Evolutionary conservation across 2,329 filamentous ascomycete species (phyloP), one percentile per base, ranked within the genome.

Genomic region (Chrysoporthe puriensis): DNA sequence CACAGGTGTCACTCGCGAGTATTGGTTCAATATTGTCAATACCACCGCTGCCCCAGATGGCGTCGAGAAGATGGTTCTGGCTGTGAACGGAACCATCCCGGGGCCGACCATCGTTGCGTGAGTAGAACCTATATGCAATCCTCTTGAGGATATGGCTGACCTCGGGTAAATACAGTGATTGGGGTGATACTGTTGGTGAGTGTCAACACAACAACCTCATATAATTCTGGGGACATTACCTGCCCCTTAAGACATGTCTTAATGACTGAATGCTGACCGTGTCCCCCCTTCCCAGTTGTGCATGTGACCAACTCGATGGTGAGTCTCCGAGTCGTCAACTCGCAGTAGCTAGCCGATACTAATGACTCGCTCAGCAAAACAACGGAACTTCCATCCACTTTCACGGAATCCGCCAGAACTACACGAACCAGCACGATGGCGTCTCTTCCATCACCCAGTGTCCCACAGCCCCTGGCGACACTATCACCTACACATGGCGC

Each of bases 341-440:
- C 21, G 14, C 48, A 32, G 9, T 32, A 14, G 3, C 7, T 16
- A 32, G 13, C 16, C 21, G 13, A 14, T 56, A 18, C 58, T 60
- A 63, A 62, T 79, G 90, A 63, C 86, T 92, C 58, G 88, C 87
- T 48, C 84, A 94, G 2, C 82, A 81, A 11, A 67, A 70, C n/a
- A 74, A 75, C 44, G 76, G 77, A 42, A 81, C 80, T 2, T 79
- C 80, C 0, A 76, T 84, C 26, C 82, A 84, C 70, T 84, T 81
- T 80, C 82, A 84, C 66, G 82, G 82, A 21, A 74, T 84, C 18
- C 76, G 81, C 11, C 80, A 83, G 71, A 76, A 79, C 26, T 75
- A 80, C 66, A 79, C 78, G 60, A 80, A 78, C 67, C 75, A 79
- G 36, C 74, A 79, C 43, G 82, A 85, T 69, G 82, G 82, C 50